Evolutionary conservation across 2,329 filamentous ascomycete species (phyloP).

Genomic region (Ophiosphaerella korrae): DNA sequence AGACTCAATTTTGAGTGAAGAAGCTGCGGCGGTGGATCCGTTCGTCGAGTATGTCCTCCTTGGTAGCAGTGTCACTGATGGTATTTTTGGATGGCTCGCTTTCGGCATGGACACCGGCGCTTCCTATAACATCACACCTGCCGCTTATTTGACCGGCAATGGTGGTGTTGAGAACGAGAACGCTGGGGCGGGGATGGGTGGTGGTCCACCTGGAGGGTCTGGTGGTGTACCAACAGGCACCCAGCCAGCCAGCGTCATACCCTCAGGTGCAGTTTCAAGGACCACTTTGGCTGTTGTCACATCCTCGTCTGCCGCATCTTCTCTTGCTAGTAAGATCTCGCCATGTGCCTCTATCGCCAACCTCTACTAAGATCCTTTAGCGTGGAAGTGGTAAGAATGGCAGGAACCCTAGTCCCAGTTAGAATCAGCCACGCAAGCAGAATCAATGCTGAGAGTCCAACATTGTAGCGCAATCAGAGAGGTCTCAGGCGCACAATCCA

Average conservation of each 20-base stretch:
- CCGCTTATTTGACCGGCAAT: constrained; percentile 31
- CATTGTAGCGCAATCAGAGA: background rate
- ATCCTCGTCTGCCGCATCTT: constrained; percentile 7
- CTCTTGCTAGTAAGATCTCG: constrained; percentile 1
- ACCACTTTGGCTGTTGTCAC: constrained; percentile 8
- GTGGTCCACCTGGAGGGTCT: constrained; percentile 16
- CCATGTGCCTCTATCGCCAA: background rate
- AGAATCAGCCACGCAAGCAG: constrained; percentile 5
- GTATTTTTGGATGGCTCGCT: constrained; percentile 42
- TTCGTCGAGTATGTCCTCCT: constrained; percentile 64
- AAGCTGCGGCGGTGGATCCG: constrained; percentile 58
- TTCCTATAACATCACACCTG: constrained; percentile 34
- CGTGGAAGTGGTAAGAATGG: background rate
- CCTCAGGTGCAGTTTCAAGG: constrained; percentile 3
- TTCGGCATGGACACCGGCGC: constrained; percentile 37
- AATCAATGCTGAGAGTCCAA: constrained; percentile 5
- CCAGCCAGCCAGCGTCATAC: background rate
- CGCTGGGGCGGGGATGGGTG: constrained; percentile 17
- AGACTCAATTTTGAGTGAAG: constrained; percentile 56
- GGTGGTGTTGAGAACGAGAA: constrained; percentile 37
- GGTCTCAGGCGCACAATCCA: too few species aligned
- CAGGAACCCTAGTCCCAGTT: background rate
- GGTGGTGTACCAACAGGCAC: constrained; percentile 9
- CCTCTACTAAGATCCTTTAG: background rate
- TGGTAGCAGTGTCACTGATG: constrained; percentile 52